phyloP scores from a whole-genome alignment of 352 stramenopile species.

The Albugo laibachii region DNA sequence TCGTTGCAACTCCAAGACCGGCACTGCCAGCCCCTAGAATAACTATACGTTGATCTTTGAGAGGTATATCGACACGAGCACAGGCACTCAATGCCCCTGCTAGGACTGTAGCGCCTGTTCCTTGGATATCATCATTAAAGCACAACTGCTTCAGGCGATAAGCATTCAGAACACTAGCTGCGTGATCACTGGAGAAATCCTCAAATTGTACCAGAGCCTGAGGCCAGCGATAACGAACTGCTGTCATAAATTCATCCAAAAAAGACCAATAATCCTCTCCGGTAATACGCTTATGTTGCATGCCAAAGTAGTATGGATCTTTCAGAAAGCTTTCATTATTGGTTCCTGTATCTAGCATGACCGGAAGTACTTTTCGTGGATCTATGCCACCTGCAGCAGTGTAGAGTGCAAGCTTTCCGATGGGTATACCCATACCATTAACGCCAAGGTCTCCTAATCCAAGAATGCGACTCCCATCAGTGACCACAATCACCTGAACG shows the following conservation, averaged over 20 bases:
- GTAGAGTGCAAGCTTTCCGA: constrained; percentile 93
- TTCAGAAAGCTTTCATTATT: constrained; percentile 88
- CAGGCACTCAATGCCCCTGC: constrained; percentile 74
- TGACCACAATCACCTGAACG: constrained; percentile 95
- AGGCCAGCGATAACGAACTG: constrained; percentile 76
- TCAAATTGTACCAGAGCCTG: constrained; percentile 93
- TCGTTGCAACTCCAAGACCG: constrained; percentile 87
- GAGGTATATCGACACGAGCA: constrained; percentile 33
- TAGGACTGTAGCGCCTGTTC: constrained; percentile 88
- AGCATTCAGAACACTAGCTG: constrained; percentile 83
- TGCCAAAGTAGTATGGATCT: constrained; percentile 90
- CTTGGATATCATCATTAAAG: constrained; percentile 98
- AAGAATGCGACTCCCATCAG: constrained; percentile 91
- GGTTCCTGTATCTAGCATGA: constrained; percentile 92
- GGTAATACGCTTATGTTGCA: constrained; percentile 77
- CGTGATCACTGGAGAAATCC: constrained; percentile 86
- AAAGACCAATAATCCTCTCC: constrained; percentile 89
- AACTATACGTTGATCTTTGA: constrained; percentile 90
- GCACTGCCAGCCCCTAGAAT: constrained; percentile 88
- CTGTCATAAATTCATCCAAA: constrained; percentile 86
- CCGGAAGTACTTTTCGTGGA: constrained; percentile 84
- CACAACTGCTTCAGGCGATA: constrained; percentile 89
- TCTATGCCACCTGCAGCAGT: constrained; percentile 88
- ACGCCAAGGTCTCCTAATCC: constrained; percentile 91
- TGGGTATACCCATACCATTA: constrained; percentile 96